These are phyloP conservation scores for Thecamonas trahens DNA, from an alignment of 78 protist genomes.

Conservation along the genomic window DNA sequence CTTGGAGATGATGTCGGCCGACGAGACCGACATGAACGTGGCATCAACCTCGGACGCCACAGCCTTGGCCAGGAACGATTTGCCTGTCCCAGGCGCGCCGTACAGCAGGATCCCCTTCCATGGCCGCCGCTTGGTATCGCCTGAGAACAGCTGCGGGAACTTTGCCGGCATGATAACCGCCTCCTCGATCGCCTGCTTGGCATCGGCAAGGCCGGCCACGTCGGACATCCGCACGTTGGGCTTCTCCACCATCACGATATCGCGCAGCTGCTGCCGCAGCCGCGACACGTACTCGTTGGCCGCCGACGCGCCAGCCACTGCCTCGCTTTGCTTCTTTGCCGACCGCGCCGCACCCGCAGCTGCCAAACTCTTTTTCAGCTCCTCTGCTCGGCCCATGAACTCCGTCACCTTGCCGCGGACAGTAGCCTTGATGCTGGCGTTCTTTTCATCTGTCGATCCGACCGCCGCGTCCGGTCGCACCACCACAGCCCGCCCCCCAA, in stretches of 20 bases:
- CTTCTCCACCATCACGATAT: slow-evolving; percentile 80
- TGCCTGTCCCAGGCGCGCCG: slow-evolving; percentile 98
- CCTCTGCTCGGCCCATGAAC: slow-evolving; percentile 75
- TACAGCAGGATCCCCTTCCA: slow-evolving; percentile 96
- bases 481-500: too few species aligned
- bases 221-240: slow-evolving; percentile 96
- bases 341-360: background rate
- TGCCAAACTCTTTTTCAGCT: slow-evolving; percentile 44
- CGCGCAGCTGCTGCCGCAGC: background rate
- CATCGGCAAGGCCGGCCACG: slow-evolving; percentile 93
- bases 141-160: slow-evolving; percentile 94
- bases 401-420: slow-evolving; percentile 52
- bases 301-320: background rate
- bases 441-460: slow-evolving; percentile 58
- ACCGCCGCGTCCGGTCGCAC: too few species aligned
- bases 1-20: slow-evolving; percentile 89
- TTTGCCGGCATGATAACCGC: slow-evolving; percentile 93
- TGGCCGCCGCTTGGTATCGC: slow-evolving; percentile 90
- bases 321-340: background rate
- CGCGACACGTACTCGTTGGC: background rate
- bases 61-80: slow-evolving; percentile 94
- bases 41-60: slow-evolving; percentile 95
- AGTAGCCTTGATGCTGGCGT: slow-evolving; percentile 43
- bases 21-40: slow-evolving; percentile 89
- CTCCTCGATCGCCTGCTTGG: slow-evolving; percentile 92